Evolutionary conservation across 768 basidiomycete genomes (phyloP).

Genomic region (Termitomyces sp.): DNA sequence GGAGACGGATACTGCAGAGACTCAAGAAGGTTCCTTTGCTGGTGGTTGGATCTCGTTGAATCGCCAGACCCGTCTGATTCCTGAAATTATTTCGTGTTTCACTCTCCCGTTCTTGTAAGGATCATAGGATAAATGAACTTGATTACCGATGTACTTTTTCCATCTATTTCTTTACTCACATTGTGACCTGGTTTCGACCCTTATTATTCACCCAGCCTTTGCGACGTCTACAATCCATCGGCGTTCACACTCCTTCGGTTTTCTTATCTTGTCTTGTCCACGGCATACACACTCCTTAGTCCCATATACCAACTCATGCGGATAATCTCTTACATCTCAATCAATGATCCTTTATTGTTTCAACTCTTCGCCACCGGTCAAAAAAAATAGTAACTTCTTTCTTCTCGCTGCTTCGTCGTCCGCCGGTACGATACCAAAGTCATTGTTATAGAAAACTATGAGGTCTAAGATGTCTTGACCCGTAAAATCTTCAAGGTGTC

Average conservation of each 20-base stretch:
- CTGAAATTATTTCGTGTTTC: not conserved
- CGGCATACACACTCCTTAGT: not conserved
- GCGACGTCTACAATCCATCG: not conserved
- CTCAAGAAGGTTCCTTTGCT: conserved; percentile 21
- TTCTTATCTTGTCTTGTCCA: not conserved
- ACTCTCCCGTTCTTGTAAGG: not conserved
- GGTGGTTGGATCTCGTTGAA: not conserved
- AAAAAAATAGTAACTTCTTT: not conserved
- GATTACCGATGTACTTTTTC: not conserved
- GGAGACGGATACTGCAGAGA: conserved; percentile 22
- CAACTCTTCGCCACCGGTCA: not conserved
- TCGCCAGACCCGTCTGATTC: not conserved
- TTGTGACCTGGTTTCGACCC: not conserved
- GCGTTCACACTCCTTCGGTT: not conserved
- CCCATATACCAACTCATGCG: not conserved
- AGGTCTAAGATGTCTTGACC: conserved; percentile 5
- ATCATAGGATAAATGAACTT: not conserved
- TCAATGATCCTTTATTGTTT: not conserved
- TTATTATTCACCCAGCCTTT: not conserved
- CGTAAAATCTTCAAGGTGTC: not conserved
- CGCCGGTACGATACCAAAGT: not conserved
- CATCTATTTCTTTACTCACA: not conserved
- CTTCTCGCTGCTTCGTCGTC: not conserved
- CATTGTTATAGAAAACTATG: conserved; percentile 4
- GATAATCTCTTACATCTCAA: not conserved